A percentile compares a stretch with the other conserved stretches of the same genome.
These are phyloP conservation scores for Melampsora larici-populina DNA, from an alignment of 1,284 basidiomycete genomes.

Conservation along the genomic window DNA sequence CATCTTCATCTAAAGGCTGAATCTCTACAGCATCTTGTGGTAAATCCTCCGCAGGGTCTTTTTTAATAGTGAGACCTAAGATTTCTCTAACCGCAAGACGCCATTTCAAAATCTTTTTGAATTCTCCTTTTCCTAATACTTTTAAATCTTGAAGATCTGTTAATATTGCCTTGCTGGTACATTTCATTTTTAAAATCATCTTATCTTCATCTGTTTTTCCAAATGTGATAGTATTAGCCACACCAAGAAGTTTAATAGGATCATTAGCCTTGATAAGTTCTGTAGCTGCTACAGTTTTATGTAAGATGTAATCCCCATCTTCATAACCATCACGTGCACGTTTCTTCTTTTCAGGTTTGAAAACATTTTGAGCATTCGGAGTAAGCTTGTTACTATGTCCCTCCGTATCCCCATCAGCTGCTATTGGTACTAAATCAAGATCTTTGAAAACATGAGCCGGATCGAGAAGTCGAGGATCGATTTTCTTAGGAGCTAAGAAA, in stretches of 20 bases:
- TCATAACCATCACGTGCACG: slow-evolving; percentile 91
- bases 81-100: slow-evolving; percentile 76
- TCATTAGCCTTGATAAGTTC: slow-evolving; percentile 72
- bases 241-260: slow-evolving; percentile 76
- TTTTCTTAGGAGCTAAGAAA: slow-evolving; percentile 88
- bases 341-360: slow-evolving; percentile 94
- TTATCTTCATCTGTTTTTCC: slow-evolving; percentile 75
- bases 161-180: slow-evolving; percentile 76
- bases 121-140: slow-evolving; percentile 95
- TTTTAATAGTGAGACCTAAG: slow-evolving; percentile 71
- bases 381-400: slow-evolving; percentile 56
- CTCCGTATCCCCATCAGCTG: slow-evolving; percentile 43
- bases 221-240: slow-evolving; percentile 80
- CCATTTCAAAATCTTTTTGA: slow-evolving; percentile 92
- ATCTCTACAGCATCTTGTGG: slow-evolving; percentile 68
- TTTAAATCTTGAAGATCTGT: slow-evolving; percentile 87
- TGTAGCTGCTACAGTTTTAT: slow-evolving; percentile 68
- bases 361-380: slow-evolving; percentile 69
- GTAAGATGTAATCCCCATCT: slow-evolving; percentile 89
- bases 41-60: slow-evolving; percentile 65
- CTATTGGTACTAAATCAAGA: slow-evolving; percentile 56
- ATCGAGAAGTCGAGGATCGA: slow-evolving; percentile 97
- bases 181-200: slow-evolving; percentile 68
- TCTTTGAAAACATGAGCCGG: slow-evolving; percentile 98
- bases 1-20: slow-evolving; percentile 77